Base-by-base conservation (phyloP, 805 yeast genomes). In the Nakazawaea anatomiae region DNA sequence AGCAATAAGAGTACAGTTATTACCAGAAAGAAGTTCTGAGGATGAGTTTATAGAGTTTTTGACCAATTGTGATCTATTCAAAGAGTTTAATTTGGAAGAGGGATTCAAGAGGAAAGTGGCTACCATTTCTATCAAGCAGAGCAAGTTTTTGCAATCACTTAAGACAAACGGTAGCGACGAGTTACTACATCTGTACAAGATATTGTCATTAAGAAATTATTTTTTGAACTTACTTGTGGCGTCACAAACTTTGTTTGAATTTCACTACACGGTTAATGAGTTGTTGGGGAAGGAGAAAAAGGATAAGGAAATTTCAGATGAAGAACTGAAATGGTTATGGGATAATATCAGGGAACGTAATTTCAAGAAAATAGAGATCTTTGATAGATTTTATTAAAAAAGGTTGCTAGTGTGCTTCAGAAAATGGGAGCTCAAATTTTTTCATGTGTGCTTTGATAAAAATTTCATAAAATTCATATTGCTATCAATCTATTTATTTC, bases 161-260 rank as follows among this genome's bases (percentile, higher is more conserved):
- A 39, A 46, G 18, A 69, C 31, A 6, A 11, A 12, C n/a, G 46
- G 28, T 18, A 39, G 32, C n/a, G 48, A 47, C 11, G 42, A 31
- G 31, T 39, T 52, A 39, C 27, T 46, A 12, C 28, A 47, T 53
- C 65, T 69, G 46, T 74, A 65, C 48, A 73, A 71, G 59, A 72
- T 72, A 47, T 68, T 75, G 29, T 80, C 81, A 4, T 59, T 77
- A 32, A 59, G 80, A 47, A 76, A 77, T 60, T 77, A 74, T 54
- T 65, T 77, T 51, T 67, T 77, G n/a, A 77, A 77, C 59, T 61
- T 77, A 50, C 73, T 79, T 10, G 82, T 80, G 10, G 82, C 82
- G 4, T 75, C 80, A 6, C 76, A 80, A 42, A 77, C 82, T 0
- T 74, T 79, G 6, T 69, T 73, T 52, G 82, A 77, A 57, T 77